Base-by-base conservation (phyloP, 768 basidiomycete genomes). In the Cubamyces sp. region DNA sequence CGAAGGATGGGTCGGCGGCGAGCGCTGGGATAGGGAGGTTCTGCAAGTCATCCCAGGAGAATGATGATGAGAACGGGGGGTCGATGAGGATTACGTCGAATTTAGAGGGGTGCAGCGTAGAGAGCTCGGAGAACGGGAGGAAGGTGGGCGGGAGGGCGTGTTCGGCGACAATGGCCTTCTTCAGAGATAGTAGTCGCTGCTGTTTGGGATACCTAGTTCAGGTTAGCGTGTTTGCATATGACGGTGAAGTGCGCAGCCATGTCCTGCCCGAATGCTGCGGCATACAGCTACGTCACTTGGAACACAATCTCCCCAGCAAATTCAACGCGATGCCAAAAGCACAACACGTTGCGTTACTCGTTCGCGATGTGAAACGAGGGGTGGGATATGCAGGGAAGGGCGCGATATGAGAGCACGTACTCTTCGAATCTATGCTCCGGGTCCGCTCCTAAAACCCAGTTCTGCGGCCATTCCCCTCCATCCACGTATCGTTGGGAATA, bases 21-120 rank as follows among this genome's bases (percentile, higher is more conserved):
- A 97, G 82, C 23, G 84, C 77, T 2, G 93, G 87, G 42, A 98
- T 80, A 0, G 94, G 94, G 0, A 98, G 78, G 28, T 88, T 84
- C 53, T 91, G 86, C 8, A 96, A 85, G 41, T 91, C 81, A 41
- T 90, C 87, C 93, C 93, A 98, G 5, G 88, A 83, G 69, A 92
- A 93, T 0, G 89, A 86, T 1, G 92, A 91, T 0, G 89, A 91
- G 72, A 90, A 92, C 0, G 94, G 93, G 0, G 95, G 96, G 71
- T 94, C 92, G 42, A 98, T 84, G 57, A 98, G 84, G 62, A 98
- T 91, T 52, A 90, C 87, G 74, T 98, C 94, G 76, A 98, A 97
- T 72, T 93, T 92, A 64, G 78, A 77, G 0, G 86, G 84, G 23
- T 84, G 80, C 4, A 91, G 73, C 2, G 80, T 78, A 0, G 78